A percentile compares a stretch with the other conserved stretches of the same genome.
Conservation (phyloP, 208 protist genomes). For the Acanthamoeba polyphaga region DNA sequence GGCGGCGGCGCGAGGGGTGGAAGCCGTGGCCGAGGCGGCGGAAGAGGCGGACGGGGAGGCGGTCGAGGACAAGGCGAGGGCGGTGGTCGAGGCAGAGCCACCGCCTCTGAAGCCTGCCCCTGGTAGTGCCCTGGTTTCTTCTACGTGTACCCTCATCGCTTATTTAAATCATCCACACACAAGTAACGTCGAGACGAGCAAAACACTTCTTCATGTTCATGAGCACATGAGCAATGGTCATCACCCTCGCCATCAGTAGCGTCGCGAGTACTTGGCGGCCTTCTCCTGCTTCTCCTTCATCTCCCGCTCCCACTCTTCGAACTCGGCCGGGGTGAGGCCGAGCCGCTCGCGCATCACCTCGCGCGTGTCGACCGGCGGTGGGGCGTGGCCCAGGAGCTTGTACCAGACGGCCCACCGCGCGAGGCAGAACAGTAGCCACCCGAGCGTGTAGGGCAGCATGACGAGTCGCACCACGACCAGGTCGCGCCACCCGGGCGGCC, state of each 20-base stretch:
- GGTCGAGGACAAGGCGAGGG: too few species aligned
- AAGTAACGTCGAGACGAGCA: too few species aligned
- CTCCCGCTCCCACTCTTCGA: conserved; percentile 54
- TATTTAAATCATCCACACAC: too few species aligned
- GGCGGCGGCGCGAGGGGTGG: background rate
- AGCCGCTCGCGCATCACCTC: background rate
- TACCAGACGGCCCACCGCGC: background rate
- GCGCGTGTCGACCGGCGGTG: background rate
- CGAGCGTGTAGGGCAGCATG: conserved; percentile 22
- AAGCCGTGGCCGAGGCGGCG: background rate
- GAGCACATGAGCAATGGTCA: background rate
- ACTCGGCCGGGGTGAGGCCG: background rate
- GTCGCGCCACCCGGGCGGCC: conserved; percentile 27
- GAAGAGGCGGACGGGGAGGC: background rate
- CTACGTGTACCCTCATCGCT: too few species aligned
- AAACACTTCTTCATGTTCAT: too few species aligned
- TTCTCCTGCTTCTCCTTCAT: conserved; percentile 63
- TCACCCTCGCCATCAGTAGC: conserved; percentile 58
- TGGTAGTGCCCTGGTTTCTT: background rate
- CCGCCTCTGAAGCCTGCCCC: background rate
- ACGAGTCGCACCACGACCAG: conserved; percentile 51
- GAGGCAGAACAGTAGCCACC: background rate
- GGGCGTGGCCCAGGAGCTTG: conserved; percentile 28
- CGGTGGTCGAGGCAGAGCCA: background rate
- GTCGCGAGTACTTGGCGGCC: conserved; percentile 6